Evolutionary conservation across 768 basidiomycete species (phyloP), one percentile per base, ranked within the genome.

Genomic region (Lactifluus subvellereus): DNA sequence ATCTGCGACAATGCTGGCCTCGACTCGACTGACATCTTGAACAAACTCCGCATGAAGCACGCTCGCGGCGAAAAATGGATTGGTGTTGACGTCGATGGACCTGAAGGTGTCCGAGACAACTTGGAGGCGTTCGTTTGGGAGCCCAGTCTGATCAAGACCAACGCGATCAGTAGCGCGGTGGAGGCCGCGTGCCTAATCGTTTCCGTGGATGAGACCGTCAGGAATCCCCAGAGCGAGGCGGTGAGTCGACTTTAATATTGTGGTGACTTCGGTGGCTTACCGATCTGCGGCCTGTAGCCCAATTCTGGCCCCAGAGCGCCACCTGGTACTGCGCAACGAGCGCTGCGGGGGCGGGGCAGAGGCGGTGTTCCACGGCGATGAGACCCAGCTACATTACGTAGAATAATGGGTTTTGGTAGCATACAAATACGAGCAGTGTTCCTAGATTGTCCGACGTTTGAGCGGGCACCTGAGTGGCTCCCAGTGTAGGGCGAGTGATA

Each of bases 51-150:
- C 57, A 98, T 97, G 93, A 87, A 88, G 68, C 95, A 98, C 72
- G 93, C 94, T 0, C 83, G 83, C 60, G 91, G 91, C 16, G 88
- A 92, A 58, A 84, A 79, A 60, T 98, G 94, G 94, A 87, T 82
- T 50, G 97, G 97, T 64, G 94, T 98, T 14, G 94, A 97, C 68
- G 93, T 99, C 32, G 95, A 98, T 59, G 89, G 89, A 13, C 75
- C 80, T 4, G 88, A 91, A 33, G 92, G 94, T 20, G 91, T 98
- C 32, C 86, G 92, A 59, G 86, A 99, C 75, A 99, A 98, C 76
- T 87, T 98, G 87, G 92, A 93, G 57, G 89, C 91, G 50, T 99
- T 98, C 71, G 96, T 99, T 8, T 98, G 97, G 96, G 97, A 98
- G 72, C 96, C 97, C 16, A 89, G 89, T 66, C 79, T 98, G 62